Evolutionary conservation across 2,329 filamentous ascomycete genomes (phyloP).

Genomic region (Colletotrichum sp.): DNA sequence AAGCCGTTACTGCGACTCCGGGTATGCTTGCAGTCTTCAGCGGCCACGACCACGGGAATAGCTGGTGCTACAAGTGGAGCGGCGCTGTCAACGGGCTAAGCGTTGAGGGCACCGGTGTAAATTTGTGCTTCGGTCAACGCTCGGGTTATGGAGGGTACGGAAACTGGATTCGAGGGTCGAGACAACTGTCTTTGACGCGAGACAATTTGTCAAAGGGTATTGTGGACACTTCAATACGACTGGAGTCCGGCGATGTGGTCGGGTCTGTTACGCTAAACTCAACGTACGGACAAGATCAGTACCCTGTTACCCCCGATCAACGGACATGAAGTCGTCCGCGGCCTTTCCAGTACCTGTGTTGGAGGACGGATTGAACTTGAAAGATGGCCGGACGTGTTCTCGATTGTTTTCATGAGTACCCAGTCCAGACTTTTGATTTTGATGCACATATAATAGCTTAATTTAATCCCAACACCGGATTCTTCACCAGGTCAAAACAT

Average conservation of each 20-base stretch:
- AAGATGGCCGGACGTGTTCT: neutral
- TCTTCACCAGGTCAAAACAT: neutral
- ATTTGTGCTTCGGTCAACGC: slow-evolving; percentile 67
- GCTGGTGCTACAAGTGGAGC: slow-evolving; percentile 62
- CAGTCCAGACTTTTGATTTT: neutral
- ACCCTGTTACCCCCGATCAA: slow-evolving; percentile 48
- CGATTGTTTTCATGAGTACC: neutral
- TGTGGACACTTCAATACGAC: slow-evolving; percentile 64
- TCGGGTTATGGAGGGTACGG: slow-evolving; percentile 76
- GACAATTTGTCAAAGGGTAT: slow-evolving; percentile 41
- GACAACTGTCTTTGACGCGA: slow-evolving; percentile 58
- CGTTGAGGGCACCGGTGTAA: slow-evolving; percentile 47
- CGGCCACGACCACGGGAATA: slow-evolving; percentile 71
- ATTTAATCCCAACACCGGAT: neutral
- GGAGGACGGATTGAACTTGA: neutral
- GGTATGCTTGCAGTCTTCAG: slow-evolving; percentile 65
- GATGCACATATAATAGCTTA: neutral
- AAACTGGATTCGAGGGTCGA: slow-evolving; percentile 64
- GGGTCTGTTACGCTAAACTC: slow-evolving; percentile 61
- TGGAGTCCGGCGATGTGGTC: slow-evolving; percentile 60
- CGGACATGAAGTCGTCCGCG: slow-evolving; percentile 21
- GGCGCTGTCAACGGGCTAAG: slow-evolving; percentile 37
- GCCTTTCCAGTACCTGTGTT: neutral
- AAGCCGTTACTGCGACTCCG: slow-evolving; percentile 57
- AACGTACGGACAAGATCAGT: slow-evolving; percentile 63